phyloP scores from a whole-genome alignment of 306 rosid genomes.

The Luffa acutangula region DNA sequence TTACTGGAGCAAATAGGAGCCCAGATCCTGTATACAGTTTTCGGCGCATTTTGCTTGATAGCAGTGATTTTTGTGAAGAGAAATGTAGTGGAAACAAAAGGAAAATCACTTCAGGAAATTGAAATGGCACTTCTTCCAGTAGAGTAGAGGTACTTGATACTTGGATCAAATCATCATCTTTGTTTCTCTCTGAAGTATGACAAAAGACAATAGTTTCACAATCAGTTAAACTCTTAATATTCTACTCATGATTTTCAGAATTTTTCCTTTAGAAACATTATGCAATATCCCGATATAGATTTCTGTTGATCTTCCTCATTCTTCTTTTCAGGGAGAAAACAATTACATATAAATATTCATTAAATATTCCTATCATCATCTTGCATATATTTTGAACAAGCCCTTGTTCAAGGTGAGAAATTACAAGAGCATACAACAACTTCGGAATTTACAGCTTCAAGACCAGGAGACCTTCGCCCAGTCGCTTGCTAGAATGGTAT shows the following conservation, averaged over 20 bases:
- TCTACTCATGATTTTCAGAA: neutral
- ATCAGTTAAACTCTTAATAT: neutral
- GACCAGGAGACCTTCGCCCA: neutral
- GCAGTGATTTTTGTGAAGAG: slow-evolving; percentile 76
- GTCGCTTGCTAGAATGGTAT: neutral
- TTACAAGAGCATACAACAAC: neutral
- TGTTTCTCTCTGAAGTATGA: neutral
- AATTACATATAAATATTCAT: neutral
- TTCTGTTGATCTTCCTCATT: neutral
- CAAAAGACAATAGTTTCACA: neutral
- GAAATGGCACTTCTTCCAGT: slow-evolving; percentile 85
- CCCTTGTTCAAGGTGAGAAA: neutral
- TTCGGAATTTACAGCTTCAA: neutral
- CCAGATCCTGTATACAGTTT: slow-evolving; percentile 64
- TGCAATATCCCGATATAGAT: neutral
- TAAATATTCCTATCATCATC: neutral
- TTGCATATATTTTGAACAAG: neutral
- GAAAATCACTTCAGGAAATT: slow-evolving; percentile 91
- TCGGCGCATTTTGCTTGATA: slow-evolving; percentile 59
- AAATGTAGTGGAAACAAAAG: slow-evolving; percentile 90
- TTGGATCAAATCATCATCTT: neutral
- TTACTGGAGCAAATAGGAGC: slow-evolving; percentile 77
- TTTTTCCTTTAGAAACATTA: neutral
- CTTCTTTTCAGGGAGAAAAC: neutral
- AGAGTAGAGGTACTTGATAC: slow-evolving; percentile 3